Evolutionary conservation across 257 asterid genomes (phyloP).

Genomic region (Petrea volubilis): DNA sequence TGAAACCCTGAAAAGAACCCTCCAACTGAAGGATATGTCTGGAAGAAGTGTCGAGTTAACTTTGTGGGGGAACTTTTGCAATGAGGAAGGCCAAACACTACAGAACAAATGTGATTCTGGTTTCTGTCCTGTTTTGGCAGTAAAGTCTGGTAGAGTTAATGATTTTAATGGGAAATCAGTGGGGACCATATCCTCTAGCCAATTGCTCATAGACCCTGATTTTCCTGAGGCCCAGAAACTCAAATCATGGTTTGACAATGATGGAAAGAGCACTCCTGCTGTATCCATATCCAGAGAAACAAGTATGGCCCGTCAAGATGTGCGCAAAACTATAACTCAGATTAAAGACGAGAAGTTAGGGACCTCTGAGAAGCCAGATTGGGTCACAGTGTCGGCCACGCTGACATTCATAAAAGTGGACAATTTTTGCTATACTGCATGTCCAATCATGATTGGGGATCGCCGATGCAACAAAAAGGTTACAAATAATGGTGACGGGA

Average conservation of each 20-base stretch:
- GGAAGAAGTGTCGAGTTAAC: slow-evolving; percentile 93
- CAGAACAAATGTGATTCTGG: slow-evolving; percentile 83
- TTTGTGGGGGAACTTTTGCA: slow-evolving; percentile 88
- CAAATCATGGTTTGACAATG: slow-evolving; percentile 67
- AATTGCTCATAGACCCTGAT: slow-evolving; percentile 80
- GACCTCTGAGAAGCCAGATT: slow-evolving; percentile 90
- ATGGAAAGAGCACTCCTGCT: slow-evolving; percentile 65
- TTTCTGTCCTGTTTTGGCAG: slow-evolving; percentile 72
- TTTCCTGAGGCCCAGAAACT: slow-evolving; percentile 73
- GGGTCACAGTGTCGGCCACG: slow-evolving; percentile 80
- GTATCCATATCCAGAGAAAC: slow-evolving; percentile 72
- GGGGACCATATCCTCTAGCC: slow-evolving; percentile 70
- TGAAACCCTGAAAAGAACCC: slow-evolving; percentile 75
- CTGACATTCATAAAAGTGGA: slow-evolving; percentile 59
- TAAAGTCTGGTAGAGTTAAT: slow-evolving; percentile 72
- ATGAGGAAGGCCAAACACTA: slow-evolving; percentile 80
- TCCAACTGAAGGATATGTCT: slow-evolving; percentile 88
- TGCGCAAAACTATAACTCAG: slow-evolving; percentile 75
- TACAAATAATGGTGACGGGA: slow-evolving; percentile 81
- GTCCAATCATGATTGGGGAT: slow-evolving; percentile 75
- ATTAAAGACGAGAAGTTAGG: slow-evolving; percentile 87
- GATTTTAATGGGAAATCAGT: slow-evolving; percentile 88
- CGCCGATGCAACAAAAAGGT: slow-evolving; percentile 90
- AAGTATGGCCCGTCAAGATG: slow-evolving; percentile 52
- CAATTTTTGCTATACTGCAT: slow-evolving; percentile 77